Evolutionary conservation across 2,329 filamentous ascomycete species (phyloP), one percentile per base, ranked within the genome.

Genomic region (Fusarium domesticum): DNA sequence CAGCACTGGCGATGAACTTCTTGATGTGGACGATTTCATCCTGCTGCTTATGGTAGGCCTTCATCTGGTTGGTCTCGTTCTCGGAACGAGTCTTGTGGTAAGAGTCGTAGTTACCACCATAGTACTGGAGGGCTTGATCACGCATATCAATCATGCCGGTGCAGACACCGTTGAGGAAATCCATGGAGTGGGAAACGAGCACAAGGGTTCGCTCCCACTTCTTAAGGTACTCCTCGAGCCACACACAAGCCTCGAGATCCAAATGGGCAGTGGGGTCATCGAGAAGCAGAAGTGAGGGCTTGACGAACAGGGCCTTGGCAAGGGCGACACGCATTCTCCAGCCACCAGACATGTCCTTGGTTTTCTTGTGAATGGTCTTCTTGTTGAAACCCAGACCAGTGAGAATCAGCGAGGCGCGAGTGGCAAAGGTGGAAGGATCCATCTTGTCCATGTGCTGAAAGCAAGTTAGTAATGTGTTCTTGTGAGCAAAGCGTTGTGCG

Each of bases 351-450:
- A 98, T 98, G 70, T 98, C 95, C 82, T 97, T 98, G 62, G 95
- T 98, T 84, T 95, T 96, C 83, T 98, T 98, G 72, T 95, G 77
- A 66, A 98, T 97, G 44, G 95, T 98, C 60, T 73, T 74, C 79
- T 97, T 97, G 84, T 98, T 96, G 83, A 98, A 98, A 57, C 93
- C 93, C 47, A 98, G 87, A 90, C 93, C 93, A 43, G 93, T 98
- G 60, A 98, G 73, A 68, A 98, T 98, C 57, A 96, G 84, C 43
- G 92, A 96, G 50, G 93, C 93, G 66, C 93, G 89, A 50, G 92
- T 96, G 65, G 89, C 77, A 74, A 98, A 98, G 40, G 95, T 98
- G 30, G 90, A 95, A 37, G 93, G 93, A 64, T 98, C 95, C 92
- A 98, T 96, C 71, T 84, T 85, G 74, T 98, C 93, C 81, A 97